Conservation (phyloP, 805 yeast species). For the Kuraishia floccosa region DNA sequence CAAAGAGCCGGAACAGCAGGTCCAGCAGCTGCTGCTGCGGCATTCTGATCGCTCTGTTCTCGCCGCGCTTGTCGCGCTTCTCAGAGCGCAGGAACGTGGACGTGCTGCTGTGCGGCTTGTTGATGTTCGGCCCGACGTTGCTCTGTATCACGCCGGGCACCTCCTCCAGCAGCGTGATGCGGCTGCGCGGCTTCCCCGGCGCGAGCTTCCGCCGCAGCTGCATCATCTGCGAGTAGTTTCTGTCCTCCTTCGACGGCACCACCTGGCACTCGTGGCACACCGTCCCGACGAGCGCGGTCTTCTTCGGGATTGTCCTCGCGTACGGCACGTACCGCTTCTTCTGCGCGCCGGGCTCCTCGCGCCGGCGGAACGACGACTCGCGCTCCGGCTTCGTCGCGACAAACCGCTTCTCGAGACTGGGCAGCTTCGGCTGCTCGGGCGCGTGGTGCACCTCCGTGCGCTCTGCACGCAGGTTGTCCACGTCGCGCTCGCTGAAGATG, state of each 20-base stretch:
- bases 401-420: no score
- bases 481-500: constrained; percentile 80
- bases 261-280: constrained; percentile 89
- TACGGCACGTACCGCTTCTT: constrained; percentile 50
- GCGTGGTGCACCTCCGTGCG: constrained; percentile 37
- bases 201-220: constrained; percentile 42
- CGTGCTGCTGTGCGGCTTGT: constrained; percentile 49
- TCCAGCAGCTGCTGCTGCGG: constrained; percentile 88
- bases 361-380: constrained; percentile 10
- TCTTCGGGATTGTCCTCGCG: constrained; percentile 80
- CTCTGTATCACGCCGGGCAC: constrained; percentile 84
- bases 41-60: constrained; percentile 89
- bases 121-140: constrained; percentile 76
- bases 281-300: constrained; percentile 78
- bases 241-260: constrained; percentile 56
- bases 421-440: constrained; percentile 41
- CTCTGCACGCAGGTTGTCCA: constrained; percentile 42
- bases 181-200: constrained; percentile 47
- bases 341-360: constrained; percentile 10
- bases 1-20: constrained; percentile 77
- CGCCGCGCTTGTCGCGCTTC: constrained; percentile 30
- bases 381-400: constrained; percentile 23
- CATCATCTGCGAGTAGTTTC: constrained; percentile 49
- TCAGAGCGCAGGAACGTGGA: constrained; percentile 58
- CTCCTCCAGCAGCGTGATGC: constrained; percentile 62